Percentiles rank a stretch among this genome's conserved stretches.
Evolutionary conservation across 2,329 filamentous ascomycete genomes (phyloP).

Genomic region (Zopfia rhizophila): DNA sequence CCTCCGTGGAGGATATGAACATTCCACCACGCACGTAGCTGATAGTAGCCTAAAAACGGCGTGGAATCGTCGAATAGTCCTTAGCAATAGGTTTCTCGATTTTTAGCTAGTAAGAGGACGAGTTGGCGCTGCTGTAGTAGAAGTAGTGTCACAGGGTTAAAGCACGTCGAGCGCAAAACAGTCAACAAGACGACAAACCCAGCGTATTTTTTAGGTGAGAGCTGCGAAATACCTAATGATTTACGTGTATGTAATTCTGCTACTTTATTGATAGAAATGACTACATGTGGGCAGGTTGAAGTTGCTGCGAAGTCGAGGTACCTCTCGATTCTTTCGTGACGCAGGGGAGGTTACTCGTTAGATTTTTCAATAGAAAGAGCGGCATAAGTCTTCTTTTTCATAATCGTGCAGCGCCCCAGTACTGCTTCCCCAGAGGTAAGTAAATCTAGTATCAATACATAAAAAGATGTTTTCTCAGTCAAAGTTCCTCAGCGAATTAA

Average conservation of each 20-base stretch:
- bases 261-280: constrained; percentile 5
- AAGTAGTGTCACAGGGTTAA: constrained; percentile 1
- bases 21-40: not conserved
- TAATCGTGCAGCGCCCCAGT: no score
- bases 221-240: constrained; percentile 1
- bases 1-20: constrained; percentile 6
- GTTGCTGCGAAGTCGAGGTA: constrained; percentile 2
- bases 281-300: not conserved
- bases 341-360: constrained; percentile 13
- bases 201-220: constrained; percentile 7
- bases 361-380: no score
- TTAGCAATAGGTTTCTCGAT: not conserved
- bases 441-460: no score
- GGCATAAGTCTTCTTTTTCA: no score
- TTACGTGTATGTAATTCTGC: not conserved
- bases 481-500: no score
- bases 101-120: constrained; percentile 2
- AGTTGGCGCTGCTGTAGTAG: constrained; percentile 2
- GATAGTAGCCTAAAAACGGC: not conserved
- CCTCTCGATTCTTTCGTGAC: constrained; percentile 4
- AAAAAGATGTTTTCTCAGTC: no score
- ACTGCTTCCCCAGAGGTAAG: no score
- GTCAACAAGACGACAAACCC: not conserved
- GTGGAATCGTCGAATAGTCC: not conserved
- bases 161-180: not conserved